Conservation (phyloP, 441 rosid genomes). For the Lepidium campestre region DNA sequence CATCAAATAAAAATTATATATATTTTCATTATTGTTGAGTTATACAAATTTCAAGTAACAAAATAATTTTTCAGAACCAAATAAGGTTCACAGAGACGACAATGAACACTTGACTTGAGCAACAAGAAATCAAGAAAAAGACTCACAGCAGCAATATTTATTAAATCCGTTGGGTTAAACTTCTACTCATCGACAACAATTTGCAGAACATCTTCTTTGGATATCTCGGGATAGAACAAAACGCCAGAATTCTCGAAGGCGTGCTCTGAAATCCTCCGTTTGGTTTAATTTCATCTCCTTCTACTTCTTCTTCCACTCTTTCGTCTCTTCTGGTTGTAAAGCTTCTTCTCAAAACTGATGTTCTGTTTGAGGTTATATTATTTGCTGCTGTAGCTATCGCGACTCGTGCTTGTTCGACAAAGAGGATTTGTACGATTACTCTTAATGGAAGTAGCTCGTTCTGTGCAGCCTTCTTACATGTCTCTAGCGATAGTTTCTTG, state of each 20-base stretch:
- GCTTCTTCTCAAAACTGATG: slow-evolving; percentile 57
- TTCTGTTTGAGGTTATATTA: slow-evolving; percentile 50
- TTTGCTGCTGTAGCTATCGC: slow-evolving; percentile 47
- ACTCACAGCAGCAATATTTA: slow-evolving; percentile 9
- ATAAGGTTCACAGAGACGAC: not conserved
- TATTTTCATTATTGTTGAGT: not conserved
- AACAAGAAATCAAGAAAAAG: slow-evolving; percentile 27
- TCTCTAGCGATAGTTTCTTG: slow-evolving; percentile 60
- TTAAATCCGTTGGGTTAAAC: slow-evolving; percentile 51
- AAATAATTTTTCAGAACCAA: slow-evolving; percentile 4
- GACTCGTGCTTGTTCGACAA: slow-evolving; percentile 68
- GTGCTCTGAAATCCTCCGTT: slow-evolving; percentile 41
- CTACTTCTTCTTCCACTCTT: slow-evolving; percentile 34
- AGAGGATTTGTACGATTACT: slow-evolving; percentile 68
- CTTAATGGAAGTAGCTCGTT: slow-evolving; percentile 64
- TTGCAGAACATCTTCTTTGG: slow-evolving; percentile 85
- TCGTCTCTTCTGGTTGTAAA: slow-evolving; percentile 54
- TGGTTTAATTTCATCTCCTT: slow-evolving; percentile 33
- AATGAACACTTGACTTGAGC: slow-evolving; percentile 11
- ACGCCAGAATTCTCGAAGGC: slow-evolving; percentile 57
- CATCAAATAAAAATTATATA: not conserved
- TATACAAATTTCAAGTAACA: not conserved
- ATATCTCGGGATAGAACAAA: slow-evolving; percentile 61
- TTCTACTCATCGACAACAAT: slow-evolving; percentile 73
- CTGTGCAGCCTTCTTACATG: slow-evolving; percentile 70